Evolutionary conservation across 129 eudicot species (phyloP).

Genomic region (Pulicaria dysenterica): DNA sequence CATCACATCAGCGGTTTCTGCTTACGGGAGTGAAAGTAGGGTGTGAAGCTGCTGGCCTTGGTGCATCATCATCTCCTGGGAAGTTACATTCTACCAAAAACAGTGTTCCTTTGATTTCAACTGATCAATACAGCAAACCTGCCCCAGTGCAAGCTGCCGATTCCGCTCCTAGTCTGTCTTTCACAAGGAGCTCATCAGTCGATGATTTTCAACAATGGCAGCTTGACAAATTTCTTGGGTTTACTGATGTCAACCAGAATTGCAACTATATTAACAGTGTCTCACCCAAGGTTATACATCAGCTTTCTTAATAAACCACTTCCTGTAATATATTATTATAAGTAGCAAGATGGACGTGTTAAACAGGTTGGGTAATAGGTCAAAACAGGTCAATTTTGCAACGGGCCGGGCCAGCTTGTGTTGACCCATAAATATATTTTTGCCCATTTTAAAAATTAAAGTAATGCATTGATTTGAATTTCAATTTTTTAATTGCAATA

Average conservation of each 20-base stretch:
- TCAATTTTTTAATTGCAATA: no score
- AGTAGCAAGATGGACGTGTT: no score
- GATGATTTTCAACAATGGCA: conserved; percentile 64
- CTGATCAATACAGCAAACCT: conserved; percentile 36
- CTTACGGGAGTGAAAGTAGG: conserved; percentile 90
- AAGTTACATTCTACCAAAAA: conserved; percentile 41
- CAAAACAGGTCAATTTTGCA: no score
- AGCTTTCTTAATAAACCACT: no score
- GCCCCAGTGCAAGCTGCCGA: conserved; percentile 39
- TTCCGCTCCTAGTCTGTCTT: conserved; percentile 43
- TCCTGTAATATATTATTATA: no score
- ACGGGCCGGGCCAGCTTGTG: no score
- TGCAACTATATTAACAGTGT: conserved; percentile 47
- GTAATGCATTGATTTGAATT: no score
- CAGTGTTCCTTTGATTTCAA: conserved; percentile 34
- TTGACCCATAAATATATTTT: no score
- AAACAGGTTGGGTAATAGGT: no score
- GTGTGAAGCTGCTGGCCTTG: conserved; percentile 47
- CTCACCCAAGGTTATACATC: conserved; percentile 58
- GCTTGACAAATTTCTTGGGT: conserved; percentile 65
- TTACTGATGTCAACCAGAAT: conserved; percentile 50
- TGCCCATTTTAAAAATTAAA: no score
- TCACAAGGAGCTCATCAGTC: conserved; percentile 48
- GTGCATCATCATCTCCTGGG: conserved; percentile 42
- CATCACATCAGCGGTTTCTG: conserved; percentile 77